These are phyloP conservation scores for Lichtheimia corymbifera DNA, from an alignment of 371 early-diverging fungal species.

Conservation along the genomic window DNA sequence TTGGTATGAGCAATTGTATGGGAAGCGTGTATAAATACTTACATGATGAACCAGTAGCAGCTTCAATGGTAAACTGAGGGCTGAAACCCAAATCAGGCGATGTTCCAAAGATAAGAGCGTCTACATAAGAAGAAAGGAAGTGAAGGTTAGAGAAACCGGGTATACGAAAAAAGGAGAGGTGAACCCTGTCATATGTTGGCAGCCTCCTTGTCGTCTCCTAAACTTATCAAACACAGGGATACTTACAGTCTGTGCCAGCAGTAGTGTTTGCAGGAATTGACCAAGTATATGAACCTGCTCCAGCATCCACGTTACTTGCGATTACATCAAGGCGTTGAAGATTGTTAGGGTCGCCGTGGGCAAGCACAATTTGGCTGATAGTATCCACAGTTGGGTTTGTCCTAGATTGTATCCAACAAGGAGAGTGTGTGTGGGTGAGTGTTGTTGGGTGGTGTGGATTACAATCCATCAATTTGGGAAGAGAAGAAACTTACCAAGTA, in stretches of 20 bases:
- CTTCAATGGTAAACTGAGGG: conserved; percentile 28
- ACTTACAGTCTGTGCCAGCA: conserved; percentile 27
- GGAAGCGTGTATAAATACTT: not conserved
- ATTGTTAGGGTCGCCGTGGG: conserved; percentile 22
- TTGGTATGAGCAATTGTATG: not conserved
- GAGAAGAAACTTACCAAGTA: conserved; percentile 8
- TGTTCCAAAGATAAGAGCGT: conserved; percentile 30
- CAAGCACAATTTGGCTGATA: conserved; percentile 27
- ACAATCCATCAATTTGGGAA: not conserved
- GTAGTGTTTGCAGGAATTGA: conserved; percentile 25
- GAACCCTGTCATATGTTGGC: too few species aligned
- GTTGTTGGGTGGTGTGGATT: not conserved
- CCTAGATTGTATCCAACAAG: conserved; percentile 9
- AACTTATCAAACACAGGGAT: not conserved
- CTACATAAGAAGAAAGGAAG: conserved; percentile 10
- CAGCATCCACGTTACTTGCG: conserved; percentile 20
- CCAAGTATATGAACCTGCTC: conserved; percentile 18
- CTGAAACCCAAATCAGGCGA: conserved; percentile 32
- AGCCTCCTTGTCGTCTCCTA: not conserved
- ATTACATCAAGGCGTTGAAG: conserved; percentile 21
- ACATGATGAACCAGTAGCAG: conserved; percentile 12
- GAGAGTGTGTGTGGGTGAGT: not conserved
- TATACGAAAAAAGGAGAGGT: not conserved
- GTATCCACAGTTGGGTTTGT: conserved; percentile 21
- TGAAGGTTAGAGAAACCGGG: not conserved